These are phyloP conservation scores for Sclerotinia glacialis DNA, from an alignment of 2,329 filamentous ascomycete species.

Conservation along the genomic window DNA sequence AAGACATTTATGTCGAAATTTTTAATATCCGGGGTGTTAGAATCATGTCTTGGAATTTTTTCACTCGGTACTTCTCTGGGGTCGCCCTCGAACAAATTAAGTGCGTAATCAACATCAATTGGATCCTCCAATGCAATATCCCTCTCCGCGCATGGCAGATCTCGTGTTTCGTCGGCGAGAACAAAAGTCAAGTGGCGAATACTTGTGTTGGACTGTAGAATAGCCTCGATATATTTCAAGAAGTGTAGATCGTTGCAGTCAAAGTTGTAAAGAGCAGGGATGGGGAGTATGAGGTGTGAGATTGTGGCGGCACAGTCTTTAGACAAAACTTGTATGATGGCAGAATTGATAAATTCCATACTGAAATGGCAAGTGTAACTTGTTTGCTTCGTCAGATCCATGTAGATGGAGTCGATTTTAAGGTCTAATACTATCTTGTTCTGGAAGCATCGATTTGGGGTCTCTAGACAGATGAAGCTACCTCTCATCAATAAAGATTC, in stretches of 20 bases:
- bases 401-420: background rate
- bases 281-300: background rate
- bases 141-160: background rate
- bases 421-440: background rate
- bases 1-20: background rate
- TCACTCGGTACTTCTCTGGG: background rate
- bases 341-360: background rate
- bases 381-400: background rate
- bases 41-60: background rate
- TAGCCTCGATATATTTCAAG: background rate
- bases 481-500: background rate
- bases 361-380: rapidly evolving
- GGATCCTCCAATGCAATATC: background rate
- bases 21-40: no score
- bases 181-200: background rate
- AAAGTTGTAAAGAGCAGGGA: background rate
- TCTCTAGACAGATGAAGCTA: background rate
- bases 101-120: background rate
- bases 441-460: background rate
- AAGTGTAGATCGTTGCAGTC: background rate
- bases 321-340: background rate
- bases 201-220: background rate
- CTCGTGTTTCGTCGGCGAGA: background rate
- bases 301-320: background rate
- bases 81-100: background rate